Evolutionary conservation across 2,329 filamentous ascomycete species (phyloP), one percentile per base, ranked within the genome.

Genomic region (Xylaria sp.): DNA sequence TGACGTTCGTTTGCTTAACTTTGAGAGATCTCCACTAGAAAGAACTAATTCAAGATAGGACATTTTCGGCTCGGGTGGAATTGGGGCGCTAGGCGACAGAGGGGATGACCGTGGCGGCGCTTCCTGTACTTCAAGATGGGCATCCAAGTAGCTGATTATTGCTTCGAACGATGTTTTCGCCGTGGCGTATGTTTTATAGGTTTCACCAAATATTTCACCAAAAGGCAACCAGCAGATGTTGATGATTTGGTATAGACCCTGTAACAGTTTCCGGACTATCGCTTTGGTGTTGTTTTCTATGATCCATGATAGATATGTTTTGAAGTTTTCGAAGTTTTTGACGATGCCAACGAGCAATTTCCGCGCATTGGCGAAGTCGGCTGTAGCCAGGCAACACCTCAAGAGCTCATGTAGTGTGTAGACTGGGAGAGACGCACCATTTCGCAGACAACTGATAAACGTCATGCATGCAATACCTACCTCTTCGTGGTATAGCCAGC

Each of bases 401-500:
- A 79, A 66, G 23, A 79, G 74, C 21, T 74, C 66, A 21, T 75
- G 70, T 12, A 78, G 64, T 1, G 77, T 77, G 48, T 71, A 62
- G 18, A 72, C 32, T 25, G 75, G 64, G 35, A 78, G 60, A 5
- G 53, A 65, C 27, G 61, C 59, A 16, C 72, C 69, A 18, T 71
- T 68, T 18, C 75, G 77, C 21, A 79, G 48, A 55, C 73, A 76
- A 5, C 76, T 74, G 44, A 78, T 55, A 62, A 79, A 77, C 0
- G 71, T 68, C 74, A 72, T 77, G 53, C 71, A 68, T 25, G 78
- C 78, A 55, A 71, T 71, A 13, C 69, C 71, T 5, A 77, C 21
- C 21, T 77, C 70, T 21, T 73, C 81, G 50, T 87, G 84, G 47
- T 83, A 80, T 10, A 89, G 75, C 60, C 88, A 79, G 1, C 85